phyloP scores from a whole-genome alignment of 129 eudicot species.

The Flaveria trinervia region DNA sequence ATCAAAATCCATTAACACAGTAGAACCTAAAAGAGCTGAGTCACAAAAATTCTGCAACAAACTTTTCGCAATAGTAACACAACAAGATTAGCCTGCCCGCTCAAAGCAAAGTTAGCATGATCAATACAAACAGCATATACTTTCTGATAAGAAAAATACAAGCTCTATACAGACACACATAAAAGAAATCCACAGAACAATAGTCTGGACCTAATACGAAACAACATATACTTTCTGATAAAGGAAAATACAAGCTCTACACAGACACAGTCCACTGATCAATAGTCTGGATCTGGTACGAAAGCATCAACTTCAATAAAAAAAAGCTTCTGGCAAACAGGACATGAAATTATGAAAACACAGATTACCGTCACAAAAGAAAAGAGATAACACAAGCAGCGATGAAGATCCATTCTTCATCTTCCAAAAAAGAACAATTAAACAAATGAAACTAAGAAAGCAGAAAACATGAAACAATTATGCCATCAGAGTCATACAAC shows the following conservation, averaged over 20 bases:
- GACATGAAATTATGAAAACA: background rate
- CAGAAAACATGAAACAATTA: slow-evolving; percentile 4
- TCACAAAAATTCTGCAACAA: background rate
- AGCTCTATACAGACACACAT: background rate
- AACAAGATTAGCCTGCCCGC: background rate
- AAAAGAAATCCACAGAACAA: background rate
- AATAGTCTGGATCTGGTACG: slow-evolving; percentile 17
- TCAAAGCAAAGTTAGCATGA: background rate
- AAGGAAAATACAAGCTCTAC: background rate
- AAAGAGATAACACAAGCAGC: slow-evolving; percentile 14
- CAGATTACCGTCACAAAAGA: background rate
- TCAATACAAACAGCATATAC: slow-evolving; percentile 2
- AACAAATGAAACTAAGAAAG: background rate
- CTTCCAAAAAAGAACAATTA: background rate
- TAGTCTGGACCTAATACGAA: background rate
- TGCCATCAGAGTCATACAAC: background rate
- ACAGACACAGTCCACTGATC: background rate
- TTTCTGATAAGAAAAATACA: background rate
- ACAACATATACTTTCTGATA: slow-evolving; percentile 1
- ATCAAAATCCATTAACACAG: background rate
- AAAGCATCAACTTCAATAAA: slow-evolving; percentile 8
- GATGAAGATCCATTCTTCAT: background rate
- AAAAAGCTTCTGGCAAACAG: background rate
- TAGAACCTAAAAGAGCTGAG: background rate
- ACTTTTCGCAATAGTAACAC: background rate